phyloP scores from a whole-genome alignment of 352 stramenopile species.

The Phytophthora fragariae region DNA sequence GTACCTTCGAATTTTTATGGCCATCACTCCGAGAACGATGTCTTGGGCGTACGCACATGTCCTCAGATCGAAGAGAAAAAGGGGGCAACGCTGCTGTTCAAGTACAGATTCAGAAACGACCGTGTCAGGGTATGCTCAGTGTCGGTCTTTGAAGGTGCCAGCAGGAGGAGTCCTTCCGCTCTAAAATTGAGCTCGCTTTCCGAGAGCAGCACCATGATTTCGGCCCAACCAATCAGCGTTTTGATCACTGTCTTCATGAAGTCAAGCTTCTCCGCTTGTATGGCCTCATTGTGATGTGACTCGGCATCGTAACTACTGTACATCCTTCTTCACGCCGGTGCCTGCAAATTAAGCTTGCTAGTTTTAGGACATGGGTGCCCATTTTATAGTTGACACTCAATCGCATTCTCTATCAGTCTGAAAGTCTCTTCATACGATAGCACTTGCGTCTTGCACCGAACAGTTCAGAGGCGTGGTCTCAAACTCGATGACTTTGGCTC shows the following conservation, averaged over 20 bases:
- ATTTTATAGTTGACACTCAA: neutral
- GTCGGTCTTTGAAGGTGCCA: conserved; percentile 5
- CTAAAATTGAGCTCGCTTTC: conserved; percentile 23
- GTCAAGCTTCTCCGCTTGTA: conserved; percentile 26
- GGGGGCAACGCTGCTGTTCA: conserved; percentile 1
- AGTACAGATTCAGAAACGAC: conserved; percentile 29
- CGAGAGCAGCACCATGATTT: conserved; percentile 23
- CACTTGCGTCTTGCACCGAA: conserved; percentile 5
- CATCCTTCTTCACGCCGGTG: conserved; percentile 7
- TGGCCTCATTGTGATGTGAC: conserved; percentile 8
- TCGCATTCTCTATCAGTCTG: conserved; percentile 16
- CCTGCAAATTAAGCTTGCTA: conserved; percentile 5
- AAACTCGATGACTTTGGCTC: conserved; percentile 24
- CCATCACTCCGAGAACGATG: conserved; percentile 29
- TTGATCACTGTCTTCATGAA: conserved; percentile 15
- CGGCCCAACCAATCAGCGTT: conserved; percentile 18
- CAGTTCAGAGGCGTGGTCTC: conserved; percentile 22
- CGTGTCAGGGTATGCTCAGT: neutral
- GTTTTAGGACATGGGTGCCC: neutral
- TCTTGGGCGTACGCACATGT: conserved; percentile 25
- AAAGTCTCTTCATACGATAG: conserved; percentile 22
- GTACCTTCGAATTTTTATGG: conserved; percentile 22
- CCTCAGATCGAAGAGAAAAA: conserved; percentile 2
- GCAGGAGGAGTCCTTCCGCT: conserved; percentile 17
- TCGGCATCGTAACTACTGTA: conserved; percentile 18